Conservation (phyloP, 1,284 basidiomycete genomes). For the Phellinidium pouzarii region DNA sequence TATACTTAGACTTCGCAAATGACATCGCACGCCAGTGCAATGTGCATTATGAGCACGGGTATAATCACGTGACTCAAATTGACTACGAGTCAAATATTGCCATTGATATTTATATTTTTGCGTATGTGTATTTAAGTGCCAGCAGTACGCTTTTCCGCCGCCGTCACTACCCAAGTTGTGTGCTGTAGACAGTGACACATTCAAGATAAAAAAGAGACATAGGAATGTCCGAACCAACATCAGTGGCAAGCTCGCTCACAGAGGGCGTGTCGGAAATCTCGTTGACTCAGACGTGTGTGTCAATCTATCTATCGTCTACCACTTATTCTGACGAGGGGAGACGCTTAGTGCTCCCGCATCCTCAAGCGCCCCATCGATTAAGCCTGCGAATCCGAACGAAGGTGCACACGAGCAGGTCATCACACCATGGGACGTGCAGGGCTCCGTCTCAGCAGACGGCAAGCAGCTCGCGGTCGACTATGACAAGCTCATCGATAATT, state of each 20-base stretch:
- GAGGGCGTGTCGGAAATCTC: constrained; percentile 5
- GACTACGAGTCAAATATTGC: no score
- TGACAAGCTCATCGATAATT: constrained; percentile 91
- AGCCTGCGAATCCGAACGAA: constrained; percentile 28
- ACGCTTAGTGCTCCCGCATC: constrained; percentile 9
- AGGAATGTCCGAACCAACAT: neutral
- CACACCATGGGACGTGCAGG: constrained; percentile 98
- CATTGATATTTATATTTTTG: no score
- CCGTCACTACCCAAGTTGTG: no score
- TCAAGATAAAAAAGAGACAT: no score
- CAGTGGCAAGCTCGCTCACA: neutral
- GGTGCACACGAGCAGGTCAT: constrained; percentile 71
- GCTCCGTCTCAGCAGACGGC: constrained; percentile 84
- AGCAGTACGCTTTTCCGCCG: no score
- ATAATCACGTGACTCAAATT: no score
- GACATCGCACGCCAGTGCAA: no score
- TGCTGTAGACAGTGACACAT: no score
- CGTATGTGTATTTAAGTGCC: no score
- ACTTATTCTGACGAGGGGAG: neutral
- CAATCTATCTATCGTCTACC: neutral
- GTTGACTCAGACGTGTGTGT: constrained; percentile 14
- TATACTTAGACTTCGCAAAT: no score
- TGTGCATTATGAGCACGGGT: no score
- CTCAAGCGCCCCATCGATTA: constrained; percentile 24
- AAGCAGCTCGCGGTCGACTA: constrained; percentile 92